Evolutionary conservation across 495 filamentous ascomycete species (phyloP), one percentile per base, ranked within the genome.

Genomic region (Penicillium coffeae): DNA sequence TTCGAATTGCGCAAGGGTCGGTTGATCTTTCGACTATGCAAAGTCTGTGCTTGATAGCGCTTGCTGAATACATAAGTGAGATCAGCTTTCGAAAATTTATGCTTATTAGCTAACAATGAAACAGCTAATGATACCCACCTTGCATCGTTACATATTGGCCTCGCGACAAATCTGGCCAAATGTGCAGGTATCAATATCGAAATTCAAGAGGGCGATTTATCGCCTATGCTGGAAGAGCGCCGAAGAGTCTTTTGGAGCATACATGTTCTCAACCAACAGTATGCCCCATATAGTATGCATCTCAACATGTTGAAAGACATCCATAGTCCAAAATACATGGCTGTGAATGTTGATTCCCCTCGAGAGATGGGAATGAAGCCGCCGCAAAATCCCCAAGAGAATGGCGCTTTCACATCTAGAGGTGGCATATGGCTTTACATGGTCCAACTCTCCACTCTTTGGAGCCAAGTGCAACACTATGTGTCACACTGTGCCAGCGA

Each of bases 181-280:
- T 68, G 67, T 7, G 70, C 61, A 12, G 63, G 62, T 40, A 55
- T 74, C 9, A 66, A 74, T 27, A 54, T 66, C 32, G 67, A 68
- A 36, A 52, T 59, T 21, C 43, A 60, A 15, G 65, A 69, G 37
- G 55, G 42, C 8, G 22, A 52, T 8, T 50, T 61, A 2, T 54
- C 61, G 10, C 60, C 51, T 5, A 34, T 40, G 3, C 15, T 51
- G 10, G 71, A 72, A 50, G 60, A 58, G 27, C 71, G 68, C 45
- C 60, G 66, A 39, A 38, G 66, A 32, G 47, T 72, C 0, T 73
- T 71, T 41, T 73, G 70, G 70, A 72, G 67, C 33, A 65, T 73
- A n/a, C 69, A 72, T 30, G 40, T 68, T 30, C 63, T 72, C n/a
- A 61, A 66, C 39, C 65, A 70, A 45, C 61, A 65, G 19, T 74